phyloP scores from a whole-genome alignment of 2,329 filamentous ascomycete genomes.

The Macrophomina tecta region DNA sequence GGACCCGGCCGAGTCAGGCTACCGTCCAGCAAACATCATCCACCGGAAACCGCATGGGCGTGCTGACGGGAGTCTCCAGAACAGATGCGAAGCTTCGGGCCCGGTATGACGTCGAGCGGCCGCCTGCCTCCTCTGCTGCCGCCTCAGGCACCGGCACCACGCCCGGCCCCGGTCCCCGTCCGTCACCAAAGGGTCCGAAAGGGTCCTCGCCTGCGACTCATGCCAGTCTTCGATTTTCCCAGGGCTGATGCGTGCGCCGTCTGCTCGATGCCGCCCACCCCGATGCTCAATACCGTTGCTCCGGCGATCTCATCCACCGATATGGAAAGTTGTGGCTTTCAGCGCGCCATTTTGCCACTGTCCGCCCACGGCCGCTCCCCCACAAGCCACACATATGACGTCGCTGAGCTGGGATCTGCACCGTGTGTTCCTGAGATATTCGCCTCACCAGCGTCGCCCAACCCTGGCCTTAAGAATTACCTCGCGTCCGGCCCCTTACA shows the following conservation, averaged over 20 bases:
- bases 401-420: background rate
- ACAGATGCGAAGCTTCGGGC: no score
- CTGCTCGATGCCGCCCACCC: background rate
- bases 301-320: background rate
- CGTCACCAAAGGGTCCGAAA: no score
- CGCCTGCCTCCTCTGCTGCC: no score
- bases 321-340: conserved; percentile 13
- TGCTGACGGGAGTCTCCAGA: background rate
- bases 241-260: background rate
- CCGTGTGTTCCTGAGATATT: background rate
- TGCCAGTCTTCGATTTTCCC: background rate
- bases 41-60: background rate
- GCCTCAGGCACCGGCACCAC: no score
- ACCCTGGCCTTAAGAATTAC: background rate
- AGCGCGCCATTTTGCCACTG: conserved; percentile 12
- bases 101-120: no score
- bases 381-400: conserved; percentile 22
- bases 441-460: background rate
- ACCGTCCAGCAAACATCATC: background rate
- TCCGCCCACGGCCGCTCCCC: background rate
- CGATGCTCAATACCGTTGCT: background rate
- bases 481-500: background rate
- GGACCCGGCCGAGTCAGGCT: background rate
- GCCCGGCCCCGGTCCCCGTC: no score
- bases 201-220: background rate